Conservation (phyloP, 352 stramenopile species). For the Pythium dissotocum region DNA sequence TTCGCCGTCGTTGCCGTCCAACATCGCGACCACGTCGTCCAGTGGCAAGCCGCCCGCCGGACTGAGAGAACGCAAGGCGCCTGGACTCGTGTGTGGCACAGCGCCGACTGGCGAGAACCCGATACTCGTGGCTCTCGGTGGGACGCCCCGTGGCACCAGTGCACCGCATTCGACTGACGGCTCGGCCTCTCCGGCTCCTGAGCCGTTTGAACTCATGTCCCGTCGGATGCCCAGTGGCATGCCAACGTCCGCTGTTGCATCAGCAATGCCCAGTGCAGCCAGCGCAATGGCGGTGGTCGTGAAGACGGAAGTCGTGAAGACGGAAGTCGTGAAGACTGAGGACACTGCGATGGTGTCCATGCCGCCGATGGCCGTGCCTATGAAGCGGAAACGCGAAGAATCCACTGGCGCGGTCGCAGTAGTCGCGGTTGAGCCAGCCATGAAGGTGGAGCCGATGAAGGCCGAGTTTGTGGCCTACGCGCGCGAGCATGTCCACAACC, state of each 20-base stretch:
- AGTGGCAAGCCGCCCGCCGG: slow-evolving; percentile 9
- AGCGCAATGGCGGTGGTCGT: slow-evolving; percentile 14
- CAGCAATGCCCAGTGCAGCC: slow-evolving; percentile 9
- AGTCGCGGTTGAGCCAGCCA: slow-evolving; percentile 5
- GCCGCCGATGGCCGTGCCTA: not conserved
- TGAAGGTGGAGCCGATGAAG: slow-evolving; percentile 20
- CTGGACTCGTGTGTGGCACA: slow-evolving; percentile 25
- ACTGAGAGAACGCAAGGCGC: slow-evolving; percentile 22
- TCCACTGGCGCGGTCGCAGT: not conserved
- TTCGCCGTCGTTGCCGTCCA: slow-evolving; percentile 12
- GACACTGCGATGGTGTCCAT: not conserved
- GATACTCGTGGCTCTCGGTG: slow-evolving; percentile 58
- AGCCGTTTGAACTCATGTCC: slow-evolving; percentile 44
- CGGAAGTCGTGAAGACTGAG: slow-evolving; percentile 29
- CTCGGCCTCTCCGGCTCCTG: slow-evolving; percentile 34
- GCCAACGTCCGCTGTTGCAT: slow-evolving; percentile 11
- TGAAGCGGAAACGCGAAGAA: slow-evolving; percentile 14
- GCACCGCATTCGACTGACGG: slow-evolving; percentile 24
- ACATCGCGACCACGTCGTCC: slow-evolving; percentile 5
- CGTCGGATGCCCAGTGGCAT: not conserved
- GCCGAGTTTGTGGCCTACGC: slow-evolving; percentile 68
- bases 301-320: slow-evolving; percentile 32
- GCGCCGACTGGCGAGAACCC: slow-evolving; percentile 47
- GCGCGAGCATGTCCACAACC: slow-evolving; percentile 75
- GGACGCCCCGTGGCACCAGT: slow-evolving; percentile 37